Percentiles rank a stretch among this genome's conserved stretches.
Conservation (phyloP, 1,284 basidiomycete genomes). For the Malassezia sympodialis region DNA sequence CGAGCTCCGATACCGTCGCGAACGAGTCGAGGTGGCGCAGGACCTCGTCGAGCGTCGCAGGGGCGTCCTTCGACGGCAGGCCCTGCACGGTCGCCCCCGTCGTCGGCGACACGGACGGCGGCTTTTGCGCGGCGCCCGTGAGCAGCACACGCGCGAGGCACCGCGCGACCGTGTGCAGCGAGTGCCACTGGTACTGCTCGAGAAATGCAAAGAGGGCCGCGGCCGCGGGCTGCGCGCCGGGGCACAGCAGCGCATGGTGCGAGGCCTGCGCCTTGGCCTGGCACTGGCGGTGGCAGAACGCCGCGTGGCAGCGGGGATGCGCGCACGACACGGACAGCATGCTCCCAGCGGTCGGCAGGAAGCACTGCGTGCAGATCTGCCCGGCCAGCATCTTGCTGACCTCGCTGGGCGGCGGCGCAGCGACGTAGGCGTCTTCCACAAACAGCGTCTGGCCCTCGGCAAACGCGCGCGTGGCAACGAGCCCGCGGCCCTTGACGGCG, state of each 20-base stretch:
- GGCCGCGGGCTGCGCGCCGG: constrained; percentile 62
- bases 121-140: constrained; percentile 49
- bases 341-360: constrained; percentile 39
- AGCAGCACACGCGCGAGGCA: constrained; percentile 59
- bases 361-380: constrained; percentile 34
- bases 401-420: constrained; percentile 31
- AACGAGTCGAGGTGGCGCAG: constrained; percentile 25
- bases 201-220: constrained; percentile 58
- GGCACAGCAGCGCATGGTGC: constrained; percentile 65
- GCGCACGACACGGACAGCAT: constrained; percentile 40
- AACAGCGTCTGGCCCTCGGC: constrained; percentile 64
- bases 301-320: constrained; percentile 49
- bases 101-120: constrained; percentile 44
- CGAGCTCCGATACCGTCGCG: constrained; percentile 35
- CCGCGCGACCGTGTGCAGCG: constrained; percentile 62
- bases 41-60: constrained; percentile 4
- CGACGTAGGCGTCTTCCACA: constrained; percentile 58
- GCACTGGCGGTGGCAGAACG: constrained; percentile 72
- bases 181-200: constrained; percentile 59
- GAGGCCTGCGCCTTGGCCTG: constrained; percentile 55
- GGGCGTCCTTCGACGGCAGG: constrained; percentile 1
- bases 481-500: constrained; percentile 66
- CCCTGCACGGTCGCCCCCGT: constrained; percentile 14
- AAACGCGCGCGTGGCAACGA: constrained; percentile 63
- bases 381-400: constrained; percentile 20